These are phyloP conservation scores for Kodamaea anthophila DNA, from an alignment of 1,139 yeast genomes.

Conservation along the genomic window DNA sequence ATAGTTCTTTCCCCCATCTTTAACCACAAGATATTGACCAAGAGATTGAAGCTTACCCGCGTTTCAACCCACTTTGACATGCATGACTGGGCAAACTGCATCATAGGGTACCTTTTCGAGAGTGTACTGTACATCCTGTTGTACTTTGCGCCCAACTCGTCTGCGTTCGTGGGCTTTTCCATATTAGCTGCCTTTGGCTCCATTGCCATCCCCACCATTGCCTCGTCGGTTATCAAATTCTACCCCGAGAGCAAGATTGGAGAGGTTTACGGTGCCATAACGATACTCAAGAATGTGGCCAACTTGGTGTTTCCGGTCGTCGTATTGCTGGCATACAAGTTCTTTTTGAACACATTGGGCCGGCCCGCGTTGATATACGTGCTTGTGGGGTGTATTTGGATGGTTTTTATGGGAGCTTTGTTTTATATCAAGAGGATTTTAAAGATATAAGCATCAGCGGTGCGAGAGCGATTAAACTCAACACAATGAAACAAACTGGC, in stretches of 20 bases:
- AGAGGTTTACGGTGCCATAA: conserved; percentile 49
- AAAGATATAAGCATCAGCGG: no score
- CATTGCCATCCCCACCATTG: conserved; percentile 38
- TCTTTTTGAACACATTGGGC: conserved; percentile 7
- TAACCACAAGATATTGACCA: conserved; percentile 23
- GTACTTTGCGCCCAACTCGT: conserved; percentile 6
- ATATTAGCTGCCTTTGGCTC: conserved; percentile 46
- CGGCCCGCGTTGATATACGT: conserved; percentile 7
- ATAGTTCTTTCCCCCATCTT: conserved; percentile 31
- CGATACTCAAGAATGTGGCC: conserved; percentile 37
- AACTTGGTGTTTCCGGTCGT: conserved; percentile 34
- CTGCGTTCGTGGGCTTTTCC: conserved; percentile 6
- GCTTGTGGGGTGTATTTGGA: conserved; percentile 3
- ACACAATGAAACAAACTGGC: no score
- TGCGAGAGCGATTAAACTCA: no score
- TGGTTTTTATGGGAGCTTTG: conserved; percentile 1
- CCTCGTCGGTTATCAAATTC: conserved; percentile 47
- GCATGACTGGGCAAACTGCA: conserved; percentile 42
- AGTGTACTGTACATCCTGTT: conserved; percentile 32
- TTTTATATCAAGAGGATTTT: conserved; percentile 4
- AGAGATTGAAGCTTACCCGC: conserved; percentile 23
- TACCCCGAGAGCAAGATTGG: conserved; percentile 42
- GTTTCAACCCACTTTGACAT: conserved; percentile 44
- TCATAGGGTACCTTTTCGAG: conserved; percentile 31
- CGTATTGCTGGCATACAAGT: conserved; percentile 33